phyloP scores from a whole-genome alignment of 805 yeast species.

The Isabelozyma pseudorhagii region DNA sequence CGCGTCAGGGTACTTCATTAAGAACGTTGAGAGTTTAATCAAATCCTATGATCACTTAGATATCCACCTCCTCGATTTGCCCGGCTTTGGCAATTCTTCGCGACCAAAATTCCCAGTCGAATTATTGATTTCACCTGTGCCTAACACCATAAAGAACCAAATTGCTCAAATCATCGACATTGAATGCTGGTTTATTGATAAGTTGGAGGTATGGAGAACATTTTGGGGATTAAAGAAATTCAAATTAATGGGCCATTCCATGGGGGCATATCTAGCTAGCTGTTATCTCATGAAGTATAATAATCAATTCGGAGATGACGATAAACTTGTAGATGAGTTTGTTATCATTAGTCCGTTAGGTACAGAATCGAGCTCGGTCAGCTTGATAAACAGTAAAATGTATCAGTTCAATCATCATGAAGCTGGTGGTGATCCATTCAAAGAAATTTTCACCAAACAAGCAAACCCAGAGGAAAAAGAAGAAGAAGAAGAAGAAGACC shows the following conservation, averaged over 20 bases:
- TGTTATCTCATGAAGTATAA: conserved; percentile 41
- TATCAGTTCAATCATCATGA: conserved; percentile 34
- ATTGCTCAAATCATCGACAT: conserved; percentile 29
- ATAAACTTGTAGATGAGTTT: conserved; percentile 16
- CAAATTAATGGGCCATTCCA: conserved; percentile 36
- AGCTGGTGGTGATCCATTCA: conserved; percentile 31
- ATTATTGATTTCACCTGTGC: conserved; percentile 18
- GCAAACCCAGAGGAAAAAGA: background rate
- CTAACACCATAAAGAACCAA: conserved; percentile 12
- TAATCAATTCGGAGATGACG: conserved; percentile 10
- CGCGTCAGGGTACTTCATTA: conserved; percentile 39
- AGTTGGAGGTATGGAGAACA: conserved; percentile 34
- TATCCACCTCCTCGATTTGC: conserved; percentile 38
- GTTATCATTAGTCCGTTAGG: conserved; percentile 43
- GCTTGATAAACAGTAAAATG: conserved; percentile 28
- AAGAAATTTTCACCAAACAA: conserved; percentile 22
- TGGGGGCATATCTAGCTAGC: conserved; percentile 41
- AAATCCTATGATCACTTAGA: conserved; percentile 27
- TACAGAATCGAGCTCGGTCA: conserved; percentile 34
- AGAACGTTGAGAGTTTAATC: conserved; percentile 32
- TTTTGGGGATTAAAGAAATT: conserved; percentile 19
- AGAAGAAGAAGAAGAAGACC: conserved; percentile 6
- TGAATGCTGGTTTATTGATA: conserved; percentile 42
- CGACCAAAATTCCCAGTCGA: conserved; percentile 34
- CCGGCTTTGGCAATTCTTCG: conserved; percentile 43